phyloP scores from a whole-genome alignment of 2,329 filamentous ascomycete species.

The Neofusicoccum umdonicola region DNA sequence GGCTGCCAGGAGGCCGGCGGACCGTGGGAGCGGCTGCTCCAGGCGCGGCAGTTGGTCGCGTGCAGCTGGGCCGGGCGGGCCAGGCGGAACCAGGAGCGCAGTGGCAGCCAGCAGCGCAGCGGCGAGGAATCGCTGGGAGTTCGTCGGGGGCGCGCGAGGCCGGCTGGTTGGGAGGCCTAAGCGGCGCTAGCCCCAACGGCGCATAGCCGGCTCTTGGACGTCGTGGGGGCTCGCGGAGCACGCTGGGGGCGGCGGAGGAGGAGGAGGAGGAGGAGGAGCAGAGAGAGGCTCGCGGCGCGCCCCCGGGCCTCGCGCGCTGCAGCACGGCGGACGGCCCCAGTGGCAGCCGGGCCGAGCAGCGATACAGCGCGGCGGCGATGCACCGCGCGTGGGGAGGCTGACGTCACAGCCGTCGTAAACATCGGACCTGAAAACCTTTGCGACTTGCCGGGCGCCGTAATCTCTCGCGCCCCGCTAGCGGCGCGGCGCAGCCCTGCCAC shows the following conservation, averaged over 20 bases:
- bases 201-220: neutral
- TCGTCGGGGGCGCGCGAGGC: neutral
- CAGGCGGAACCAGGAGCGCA: neutral
- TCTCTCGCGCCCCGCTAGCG: slow-evolving; percentile 6
- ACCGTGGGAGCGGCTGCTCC: too few relatives aligned
- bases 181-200: neutral
- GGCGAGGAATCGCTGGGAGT: neutral
- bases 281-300: neutral
- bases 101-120: too few relatives aligned
- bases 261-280: neutral
- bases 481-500: neutral
- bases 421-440: slow-evolving; percentile 6
- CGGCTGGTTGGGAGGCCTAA: neutral
- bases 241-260: neutral
- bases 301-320: neutral
- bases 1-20: neutral
- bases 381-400: neutral
- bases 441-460: slow-evolving; percentile 4
- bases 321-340: neutral
- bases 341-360: neutral
- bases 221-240: neutral
- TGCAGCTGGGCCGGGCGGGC: neutral
- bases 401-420: slow-evolving; percentile 2
- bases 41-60: neutral
- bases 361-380: neutral